Base-by-base conservation (phyloP, 148 eudicot species). In the Spergularia bocconei region DNA sequence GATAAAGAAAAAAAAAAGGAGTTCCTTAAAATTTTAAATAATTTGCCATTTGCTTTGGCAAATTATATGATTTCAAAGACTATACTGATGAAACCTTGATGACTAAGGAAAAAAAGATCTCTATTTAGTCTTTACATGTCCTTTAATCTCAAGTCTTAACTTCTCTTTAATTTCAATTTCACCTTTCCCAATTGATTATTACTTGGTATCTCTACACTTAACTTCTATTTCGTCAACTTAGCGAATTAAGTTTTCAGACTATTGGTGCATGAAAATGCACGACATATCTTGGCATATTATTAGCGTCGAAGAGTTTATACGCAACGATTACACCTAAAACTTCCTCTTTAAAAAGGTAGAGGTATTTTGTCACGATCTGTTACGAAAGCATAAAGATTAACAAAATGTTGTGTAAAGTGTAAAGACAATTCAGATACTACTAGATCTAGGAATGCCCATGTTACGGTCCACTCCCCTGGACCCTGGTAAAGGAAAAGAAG, bases 101-200 rank as follows among this genome's bases (percentile, higher is more conserved):
- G 63, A 56, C 47, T 77, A 77, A 77, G 80, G 39, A 77, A 77
- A 62, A 41, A 61, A 12, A 25, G 53, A 16, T 2, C 6, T 39
- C 12, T 14, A 75, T 71, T 77, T 77, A 61, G 12, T 14, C 80
- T 71, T 77, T 77, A 61, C 74, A 71, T 63, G 63, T 70, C 63
- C 63, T 39, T 54, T 29, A 11, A 11, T 21, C 21, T 44, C 8
- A 44, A 44, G 48, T 44, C 48, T 29, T 29, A 29, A 47, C 61
- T 12, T 62, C 66, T 63, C 39, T 63, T 63, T 63, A 16, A 17
- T 41, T 63, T 63, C n/a, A n/a, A 17, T 3, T 11, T 11, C 23
- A 20, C 21, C 61, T 21, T 20, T 57, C n/a, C 20, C 61, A 5
- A 6, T 44, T 4, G 8, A 44, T 44, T 44, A 6, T 6, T 6